Base-by-base conservation (phyloP, 306 rosid species). In the Alnus glutinosa region DNA sequence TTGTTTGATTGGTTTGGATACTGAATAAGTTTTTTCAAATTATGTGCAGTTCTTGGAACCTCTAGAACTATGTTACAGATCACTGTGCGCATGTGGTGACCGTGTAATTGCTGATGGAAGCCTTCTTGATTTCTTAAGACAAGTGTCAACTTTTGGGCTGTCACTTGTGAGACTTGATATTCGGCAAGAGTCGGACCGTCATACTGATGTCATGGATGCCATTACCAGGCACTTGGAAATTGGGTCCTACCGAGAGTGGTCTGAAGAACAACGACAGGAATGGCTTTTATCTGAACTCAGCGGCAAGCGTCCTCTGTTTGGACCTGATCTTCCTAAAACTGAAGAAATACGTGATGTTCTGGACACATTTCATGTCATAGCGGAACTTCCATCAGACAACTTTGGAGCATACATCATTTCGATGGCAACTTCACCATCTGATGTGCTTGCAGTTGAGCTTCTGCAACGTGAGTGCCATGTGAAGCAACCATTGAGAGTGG, bases 391-490 rank as follows among this genome's bases (percentile, higher is more conserved):
- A 51, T 30, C 96, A 2, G 98, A 95, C 77, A 95, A 88, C 82
- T 95, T 95, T 28, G 98, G 98, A 66, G 98, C 98, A 74, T 95
- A 95, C 62, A 95, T 95, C 89, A 95, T 95, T 74, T 95, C 98
- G 14, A 92, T 95, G 98, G 98, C 98, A 59, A 95, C 98, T 52
- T 84, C 98, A 14, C 88, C 98, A 10, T 95, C 98, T 69, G 98
- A 95, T 82, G 98, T 95, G 79, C 89, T 95, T 6, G 98, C 98
- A 0, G 98, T 95, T 39, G 98, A 92, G 82, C 98, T 92, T 52
- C 89, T 95, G 19, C 98, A 95, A 71, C 92, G 98, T 0, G 98
- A 94, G 83, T 92, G 97, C 86, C 95, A 86, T 6, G 81, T 95
- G 82, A 91, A 75, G 86, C 81, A 82, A 64, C 96, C 97, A 14